These are phyloP conservation scores for Pseudocercospora eumusae DNA, from an alignment of 2,329 filamentous ascomycete species.

Conservation along the genomic window DNA sequence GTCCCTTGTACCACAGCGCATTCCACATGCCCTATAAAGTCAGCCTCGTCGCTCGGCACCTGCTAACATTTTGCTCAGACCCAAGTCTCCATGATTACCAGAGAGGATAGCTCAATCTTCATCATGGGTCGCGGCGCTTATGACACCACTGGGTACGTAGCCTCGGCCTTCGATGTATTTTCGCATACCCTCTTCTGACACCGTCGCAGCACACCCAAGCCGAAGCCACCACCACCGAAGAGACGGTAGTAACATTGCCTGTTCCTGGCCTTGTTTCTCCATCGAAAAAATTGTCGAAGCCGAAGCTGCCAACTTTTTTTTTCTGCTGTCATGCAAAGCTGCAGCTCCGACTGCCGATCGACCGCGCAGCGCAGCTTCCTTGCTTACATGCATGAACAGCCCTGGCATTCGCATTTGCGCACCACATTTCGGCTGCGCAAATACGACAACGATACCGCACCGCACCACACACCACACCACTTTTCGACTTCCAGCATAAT, in stretches of 20 bases:
- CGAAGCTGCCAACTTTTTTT: conserved; percentile 19
- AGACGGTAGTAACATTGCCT: conserved; percentile 25
- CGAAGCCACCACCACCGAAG: conserved; percentile 42
- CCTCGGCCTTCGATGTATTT: background rate
- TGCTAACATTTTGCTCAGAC: conserved; percentile 26
- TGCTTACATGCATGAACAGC: conserved; percentile 10
- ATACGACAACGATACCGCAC: conserved; percentile 9
- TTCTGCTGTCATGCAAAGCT: conserved; percentile 14
- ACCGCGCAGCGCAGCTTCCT: conserved; percentile 17
- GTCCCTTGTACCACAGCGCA: conserved; percentile 28
- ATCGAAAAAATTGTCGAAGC: background rate
- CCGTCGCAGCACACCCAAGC: conserved; percentile 44
- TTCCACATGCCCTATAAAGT: conserved; percentile 26
- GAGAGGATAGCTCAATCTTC: conserved; percentile 40
- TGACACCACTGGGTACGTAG: conserved; percentile 48
- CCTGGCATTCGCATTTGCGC: conserved; percentile 8
- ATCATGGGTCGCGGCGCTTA: conserved; percentile 55
- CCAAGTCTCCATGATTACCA: conserved; percentile 44
- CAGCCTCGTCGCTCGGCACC: conserved; percentile 1
- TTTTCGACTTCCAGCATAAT: conserved; percentile 26
- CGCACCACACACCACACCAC: conserved; percentile 10
- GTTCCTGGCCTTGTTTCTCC: background rate
- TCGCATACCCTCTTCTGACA: conserved; percentile 16
- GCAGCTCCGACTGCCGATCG: conserved; percentile 15
- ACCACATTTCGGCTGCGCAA: conserved; percentile 15